Percentiles rank a stretch among this genome's conserved stretches.
phyloP scores from a whole-genome alignment of 257 asterid species.

The Eucommia ulmoides region DNA sequence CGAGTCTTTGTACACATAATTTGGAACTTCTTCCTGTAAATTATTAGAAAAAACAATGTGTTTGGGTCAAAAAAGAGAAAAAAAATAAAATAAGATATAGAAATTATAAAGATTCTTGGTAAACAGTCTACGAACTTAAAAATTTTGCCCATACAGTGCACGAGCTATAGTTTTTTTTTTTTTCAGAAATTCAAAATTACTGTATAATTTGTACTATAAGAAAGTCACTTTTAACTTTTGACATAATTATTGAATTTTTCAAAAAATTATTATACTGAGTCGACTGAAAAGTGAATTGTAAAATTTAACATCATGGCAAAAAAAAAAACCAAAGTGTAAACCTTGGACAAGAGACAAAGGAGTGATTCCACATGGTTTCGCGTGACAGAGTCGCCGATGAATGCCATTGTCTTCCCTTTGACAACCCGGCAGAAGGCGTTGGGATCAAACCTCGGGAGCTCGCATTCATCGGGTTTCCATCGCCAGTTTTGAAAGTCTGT shows the following conservation, averaged over 20 bases:
- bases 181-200: no score
- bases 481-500: constrained; percentile 84
- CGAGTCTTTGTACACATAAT: constrained; percentile 16
- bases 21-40: constrained; percentile 36
- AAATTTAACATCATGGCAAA: no score
- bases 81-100: no score
- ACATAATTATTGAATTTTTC: no score
- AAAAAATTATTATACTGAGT: no score
- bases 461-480: constrained; percentile 85
- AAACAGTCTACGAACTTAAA: not conserved
- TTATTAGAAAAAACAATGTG: no score
- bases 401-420: constrained; percentile 93
- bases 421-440: constrained; percentile 66
- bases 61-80: no score
- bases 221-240: no score
- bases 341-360: constrained; percentile 50
- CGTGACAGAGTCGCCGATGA: constrained; percentile 91
- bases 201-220: not conserved
- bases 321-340: no score
- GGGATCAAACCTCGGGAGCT: constrained; percentile 64
- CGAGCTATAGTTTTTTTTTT: not conserved
- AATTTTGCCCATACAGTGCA: not conserved
- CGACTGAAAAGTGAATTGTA: no score
- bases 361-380: constrained; percentile 98
- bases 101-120: not conserved